Percentiles rank a stretch among this genome's conserved stretches.
phyloP scores from a whole-genome alignment of 192 early-diverging fungal genomes.

The Entomortierella lignicola region DNA sequence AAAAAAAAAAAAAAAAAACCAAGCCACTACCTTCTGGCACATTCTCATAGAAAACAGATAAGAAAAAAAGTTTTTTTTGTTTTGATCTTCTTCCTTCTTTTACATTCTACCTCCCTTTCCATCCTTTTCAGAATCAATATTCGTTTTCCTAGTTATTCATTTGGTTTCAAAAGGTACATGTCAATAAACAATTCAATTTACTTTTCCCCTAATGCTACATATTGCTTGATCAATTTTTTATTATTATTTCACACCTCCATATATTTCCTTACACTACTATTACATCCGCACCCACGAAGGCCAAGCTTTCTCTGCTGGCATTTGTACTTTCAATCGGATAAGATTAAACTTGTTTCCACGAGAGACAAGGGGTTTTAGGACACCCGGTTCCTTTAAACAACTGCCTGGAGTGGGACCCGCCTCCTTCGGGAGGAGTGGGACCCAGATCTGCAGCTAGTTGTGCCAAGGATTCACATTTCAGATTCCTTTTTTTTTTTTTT shows the following conservation, averaged over 20 bases:
- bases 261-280: too few species aligned
- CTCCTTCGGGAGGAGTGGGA: slow-evolving; percentile 48
- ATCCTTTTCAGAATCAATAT: not conserved
- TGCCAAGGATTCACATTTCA: slow-evolving; percentile 53
- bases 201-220: too few species aligned
- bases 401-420: slow-evolving; percentile 51
- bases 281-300: slow-evolving; percentile 58
- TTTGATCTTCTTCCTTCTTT: not conserved
- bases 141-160: not conserved
- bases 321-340: slow-evolving; percentile 58
- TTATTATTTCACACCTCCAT: too few species aligned
- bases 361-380: slow-evolving; percentile 55
- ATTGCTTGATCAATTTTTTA: too few species aligned
- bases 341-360: slow-evolving; percentile 48
- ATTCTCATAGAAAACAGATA: not conserved
- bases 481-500: slow-evolving; percentile 10
- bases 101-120: slow-evolving; percentile 9
- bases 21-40: not conserved
- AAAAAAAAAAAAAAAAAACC: too few species aligned
- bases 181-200: not conserved
- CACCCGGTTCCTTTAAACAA: slow-evolving; percentile 56
- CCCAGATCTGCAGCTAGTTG: slow-evolving; percentile 47
- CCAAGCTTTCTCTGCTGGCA: slow-evolving; percentile 54
- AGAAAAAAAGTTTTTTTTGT: slow-evolving; percentile 9
- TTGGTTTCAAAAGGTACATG: not conserved